A percentile compares a stretch with the other conserved stretches of the same genome.
Evolutionary conservation across 306 rosid species (phyloP).

Genomic region (Cicer cuneatum): DNA sequence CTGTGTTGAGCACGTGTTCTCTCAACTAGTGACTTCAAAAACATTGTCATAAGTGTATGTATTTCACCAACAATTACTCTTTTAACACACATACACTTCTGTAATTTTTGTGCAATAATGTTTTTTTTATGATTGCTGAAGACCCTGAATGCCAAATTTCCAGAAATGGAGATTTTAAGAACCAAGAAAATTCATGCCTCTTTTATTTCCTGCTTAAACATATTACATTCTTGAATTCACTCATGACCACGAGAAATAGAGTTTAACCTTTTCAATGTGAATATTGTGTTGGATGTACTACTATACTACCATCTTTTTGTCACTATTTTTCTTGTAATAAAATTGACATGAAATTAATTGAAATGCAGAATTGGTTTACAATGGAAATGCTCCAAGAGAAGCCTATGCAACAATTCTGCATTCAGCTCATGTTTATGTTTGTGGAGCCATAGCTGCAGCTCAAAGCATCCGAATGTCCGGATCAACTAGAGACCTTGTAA

Average conservation of each 20-base stretch:
- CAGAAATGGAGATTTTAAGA: slow-evolving; percentile 18
- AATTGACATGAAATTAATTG: slow-evolving; percentile 30
- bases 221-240: background rate
- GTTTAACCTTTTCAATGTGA: slow-evolving; percentile 27
- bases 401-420: slow-evolving; percentile 97
- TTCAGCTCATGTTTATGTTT: slow-evolving; percentile 90
- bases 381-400: slow-evolving; percentile 71
- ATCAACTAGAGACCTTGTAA: slow-evolving; percentile 85
- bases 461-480: slow-evolving; percentile 94
- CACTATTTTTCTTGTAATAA: slow-evolving; percentile 11
- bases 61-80: background rate
- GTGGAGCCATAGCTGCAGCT: slow-evolving; percentile 96
- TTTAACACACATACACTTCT: background rate
- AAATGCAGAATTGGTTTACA: slow-evolving; percentile 66
- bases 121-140: background rate
- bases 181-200: background rate
- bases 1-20: background rate
- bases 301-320: slow-evolving; percentile 7
- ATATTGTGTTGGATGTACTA: background rate
- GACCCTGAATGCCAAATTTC: slow-evolving; percentile 5
- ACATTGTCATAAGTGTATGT: background rate
- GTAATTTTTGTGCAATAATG: background rate
- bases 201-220: slow-evolving; percentile 7
- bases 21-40: slow-evolving; percentile 24
- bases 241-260: slow-evolving; percentile 21